These are phyloP conservation scores for Leptoxyphium fumago DNA, from an alignment of 2,329 filamentous ascomycete genomes.

Conservation along the genomic window DNA sequence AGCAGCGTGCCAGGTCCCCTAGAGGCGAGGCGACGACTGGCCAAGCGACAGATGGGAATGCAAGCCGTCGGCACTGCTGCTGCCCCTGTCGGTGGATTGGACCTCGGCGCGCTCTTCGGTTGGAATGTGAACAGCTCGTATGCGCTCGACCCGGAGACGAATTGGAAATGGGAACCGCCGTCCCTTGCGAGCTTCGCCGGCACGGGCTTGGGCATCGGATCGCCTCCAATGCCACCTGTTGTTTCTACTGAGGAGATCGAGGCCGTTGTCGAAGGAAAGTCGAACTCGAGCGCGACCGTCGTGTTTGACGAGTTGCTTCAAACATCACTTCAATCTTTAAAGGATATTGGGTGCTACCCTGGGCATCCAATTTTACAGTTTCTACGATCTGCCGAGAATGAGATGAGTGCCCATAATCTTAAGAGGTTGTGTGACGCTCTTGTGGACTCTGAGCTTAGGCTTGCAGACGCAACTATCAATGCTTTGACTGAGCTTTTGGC, in stretches of 20 bases:
- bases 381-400: conserved; percentile 11
- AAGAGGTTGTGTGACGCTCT: not conserved
- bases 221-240: not conserved
- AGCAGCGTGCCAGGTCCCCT: conserved; percentile 48
- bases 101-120: conserved; percentile 18
- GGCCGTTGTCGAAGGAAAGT: not conserved
- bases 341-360: not conserved
- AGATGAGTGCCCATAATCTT: conserved; percentile 11
- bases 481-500: not conserved
- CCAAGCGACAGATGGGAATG: conserved; percentile 40
- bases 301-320: not conserved
- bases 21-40: conserved; percentile 42
- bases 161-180: conserved; percentile 15
- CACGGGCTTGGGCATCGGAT: not conserved
- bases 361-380: conserved; percentile 9
- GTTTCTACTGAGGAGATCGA: not conserved
- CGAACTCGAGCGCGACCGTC: not conserved
- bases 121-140: not conserved
- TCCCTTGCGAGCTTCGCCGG: conserved; percentile 1
- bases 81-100: conserved; percentile 9
- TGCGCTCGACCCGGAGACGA: conserved; percentile 3
- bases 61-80: not conserved
- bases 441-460: not conserved
- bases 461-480: conserved; percentile 1
- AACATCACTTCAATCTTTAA: not conserved